These are phyloP conservation scores for Salix brachista DNA, from an alignment of 345 rosid genomes.

Conservation along the genomic window DNA sequence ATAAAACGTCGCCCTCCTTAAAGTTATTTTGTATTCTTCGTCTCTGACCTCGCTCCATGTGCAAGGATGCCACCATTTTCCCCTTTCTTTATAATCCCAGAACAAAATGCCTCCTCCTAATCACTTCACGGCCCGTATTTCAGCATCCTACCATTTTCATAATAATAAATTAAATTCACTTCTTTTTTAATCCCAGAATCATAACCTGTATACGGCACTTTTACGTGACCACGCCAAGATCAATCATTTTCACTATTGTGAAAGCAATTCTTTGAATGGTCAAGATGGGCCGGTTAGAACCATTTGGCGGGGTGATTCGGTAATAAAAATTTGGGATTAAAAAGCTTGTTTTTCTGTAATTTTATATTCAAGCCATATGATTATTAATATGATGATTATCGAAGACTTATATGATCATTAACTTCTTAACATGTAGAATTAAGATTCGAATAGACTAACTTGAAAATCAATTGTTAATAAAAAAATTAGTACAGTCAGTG, in stretches of 20 bases:
- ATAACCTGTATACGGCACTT: neutral
- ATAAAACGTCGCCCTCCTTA: slow-evolving; percentile 1
- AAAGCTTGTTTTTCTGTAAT: accelerated
- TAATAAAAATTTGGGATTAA: no score
- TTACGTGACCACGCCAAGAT: neutral
- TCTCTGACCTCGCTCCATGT: slow-evolving; percentile 41
- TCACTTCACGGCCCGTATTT: slow-evolving; percentile 8
- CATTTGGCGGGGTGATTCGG: no score
- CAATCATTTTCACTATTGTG: slow-evolving; percentile 11
- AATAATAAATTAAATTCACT: neutral
- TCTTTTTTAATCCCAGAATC: neutral
- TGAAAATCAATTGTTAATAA: no score
- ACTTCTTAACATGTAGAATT: no score
- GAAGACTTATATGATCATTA: no score
- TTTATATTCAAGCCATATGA: no score
- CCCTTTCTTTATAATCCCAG: slow-evolving; percentile 5
- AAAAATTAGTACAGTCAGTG: no score
- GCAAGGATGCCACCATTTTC: slow-evolving; percentile 43
- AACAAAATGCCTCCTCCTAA: slow-evolving; percentile 19
- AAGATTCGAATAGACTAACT: no score
- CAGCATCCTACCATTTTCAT: neutral
- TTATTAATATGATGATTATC: no score
- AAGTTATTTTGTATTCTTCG: slow-evolving; percentile 26
- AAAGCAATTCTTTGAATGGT: slow-evolving; percentile 16
- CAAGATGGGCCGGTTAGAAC: slow-evolving; percentile 19